These are phyloP conservation scores for Bondarzewia mesenterica DNA, from an alignment of 1,284 basidiomycete species.

Conservation along the genomic window DNA sequence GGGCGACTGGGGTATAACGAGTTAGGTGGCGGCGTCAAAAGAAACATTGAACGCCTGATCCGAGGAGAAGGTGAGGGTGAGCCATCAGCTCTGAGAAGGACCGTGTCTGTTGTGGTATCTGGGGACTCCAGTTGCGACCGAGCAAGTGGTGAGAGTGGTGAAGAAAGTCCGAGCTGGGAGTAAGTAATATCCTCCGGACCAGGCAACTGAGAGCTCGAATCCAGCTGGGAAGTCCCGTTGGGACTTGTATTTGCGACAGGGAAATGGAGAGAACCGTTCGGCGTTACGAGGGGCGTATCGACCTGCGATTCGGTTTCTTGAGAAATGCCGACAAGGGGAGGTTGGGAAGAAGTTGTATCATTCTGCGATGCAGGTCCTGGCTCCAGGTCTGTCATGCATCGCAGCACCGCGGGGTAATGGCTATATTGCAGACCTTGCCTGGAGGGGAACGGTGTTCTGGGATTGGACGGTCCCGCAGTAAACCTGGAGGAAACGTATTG, in stretches of 20 bases:
- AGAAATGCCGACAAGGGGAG: slow-evolving; percentile 23
- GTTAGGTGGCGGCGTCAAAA: background rate
- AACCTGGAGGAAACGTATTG: background rate
- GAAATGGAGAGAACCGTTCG: slow-evolving; percentile 45
- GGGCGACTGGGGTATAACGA: background rate
- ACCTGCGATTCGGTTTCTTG: slow-evolving; percentile 35
- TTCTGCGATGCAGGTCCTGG: background rate
- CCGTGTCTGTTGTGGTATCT: background rate
- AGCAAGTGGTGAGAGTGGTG: slow-evolving; percentile 16
- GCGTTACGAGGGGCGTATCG: slow-evolving; percentile 45
- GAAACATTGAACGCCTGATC: background rate
- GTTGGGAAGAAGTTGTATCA: slow-evolving; percentile 7
- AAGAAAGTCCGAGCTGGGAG: slow-evolving; percentile 27
- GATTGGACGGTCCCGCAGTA: background rate
- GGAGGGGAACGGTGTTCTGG: background rate
- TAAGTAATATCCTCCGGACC: slow-evolving; percentile 24
- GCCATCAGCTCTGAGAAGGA: background rate
- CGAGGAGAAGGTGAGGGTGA: background rate
- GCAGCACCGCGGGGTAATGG: too few species aligned
- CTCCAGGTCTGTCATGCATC: too few species aligned
- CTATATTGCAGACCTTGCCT: background rate
- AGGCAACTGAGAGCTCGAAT: slow-evolving; percentile 23
- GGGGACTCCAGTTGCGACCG: slow-evolving; percentile 1
- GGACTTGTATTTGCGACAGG: slow-evolving; percentile 24
- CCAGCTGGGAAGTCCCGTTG: slow-evolving; percentile 30